phyloP scores from a whole-genome alignment of 2,329 filamentous ascomycete species.

The Colletotrichum scovillei region DNA sequence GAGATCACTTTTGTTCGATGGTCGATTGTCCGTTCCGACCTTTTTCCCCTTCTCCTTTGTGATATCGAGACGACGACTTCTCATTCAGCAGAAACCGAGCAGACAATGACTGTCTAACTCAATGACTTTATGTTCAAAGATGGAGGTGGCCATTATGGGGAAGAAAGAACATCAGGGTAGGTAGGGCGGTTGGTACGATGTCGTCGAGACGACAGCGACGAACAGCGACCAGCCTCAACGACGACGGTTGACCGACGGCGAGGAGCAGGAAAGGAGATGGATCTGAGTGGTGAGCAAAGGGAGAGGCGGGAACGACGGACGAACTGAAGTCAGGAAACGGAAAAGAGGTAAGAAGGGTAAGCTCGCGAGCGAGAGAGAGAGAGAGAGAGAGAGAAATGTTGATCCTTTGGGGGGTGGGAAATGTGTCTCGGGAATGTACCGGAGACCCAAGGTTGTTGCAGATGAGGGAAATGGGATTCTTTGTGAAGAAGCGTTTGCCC shows the following conservation, averaged over 20 bases:
- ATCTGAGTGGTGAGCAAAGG: conserved; percentile 10
- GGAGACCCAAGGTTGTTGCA: conserved; percentile 37
- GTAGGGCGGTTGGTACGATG: conserved; percentile 20
- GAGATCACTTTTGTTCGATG: conserved; percentile 22
- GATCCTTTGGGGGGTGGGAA: conserved; percentile 17
- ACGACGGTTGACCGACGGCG: conserved; percentile 2
- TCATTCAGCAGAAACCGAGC: conserved; percentile 21
- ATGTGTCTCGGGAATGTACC: conserved; percentile 56
- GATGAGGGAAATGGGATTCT: conserved; percentile 29
- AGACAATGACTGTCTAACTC: conserved; percentile 38
- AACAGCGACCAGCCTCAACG: conserved; percentile 5
- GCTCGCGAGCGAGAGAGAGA: conserved; percentile 21
- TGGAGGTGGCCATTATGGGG: conserved; percentile 33
- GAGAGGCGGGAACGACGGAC: conserved; percentile 16
- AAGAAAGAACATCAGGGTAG: conserved; percentile 19
- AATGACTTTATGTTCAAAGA: conserved; percentile 38
- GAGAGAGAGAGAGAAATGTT: conserved; percentile 12
- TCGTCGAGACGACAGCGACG: conserved; percentile 3
- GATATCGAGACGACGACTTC: conserved; percentile 17
- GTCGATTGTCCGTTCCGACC: conserved; percentile 24
- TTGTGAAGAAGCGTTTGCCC: conserved; percentile 34
- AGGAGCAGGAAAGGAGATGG: conserved; percentile 1
- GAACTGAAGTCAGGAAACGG: conserved; percentile 7
- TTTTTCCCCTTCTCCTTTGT: conserved; percentile 26
- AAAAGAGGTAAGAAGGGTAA: conserved; percentile 18